Base-by-base conservation (phyloP, 2,329 filamentous ascomycete genomes). In the Neurospora sp. region DNA sequence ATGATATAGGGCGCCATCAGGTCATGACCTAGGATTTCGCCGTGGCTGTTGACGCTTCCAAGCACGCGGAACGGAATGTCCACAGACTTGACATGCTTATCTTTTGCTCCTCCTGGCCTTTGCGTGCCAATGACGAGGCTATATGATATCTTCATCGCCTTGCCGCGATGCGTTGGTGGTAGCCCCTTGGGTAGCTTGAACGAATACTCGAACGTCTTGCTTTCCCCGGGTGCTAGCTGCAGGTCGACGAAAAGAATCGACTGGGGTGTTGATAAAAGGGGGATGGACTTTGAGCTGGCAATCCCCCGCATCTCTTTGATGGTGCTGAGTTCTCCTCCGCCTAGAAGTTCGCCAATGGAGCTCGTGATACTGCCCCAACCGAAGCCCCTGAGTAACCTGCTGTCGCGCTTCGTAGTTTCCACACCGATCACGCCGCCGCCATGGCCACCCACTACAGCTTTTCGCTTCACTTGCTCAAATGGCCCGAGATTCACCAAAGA, bases 191-290 rank as follows among this genome's bases (percentile, higher is more conserved):
- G 96, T 69, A 99, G 82, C 65, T 87, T 90, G 78, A 97, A 97
- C 1, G 88, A 87, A 79, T 97, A 99, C 67, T 91, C 92, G 76
- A 91, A 99, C 66, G 89, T 91, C 75, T 88, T 90, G 79, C 93
- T 96, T 80, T 99, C 93, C 1, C 95, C 96, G 0, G 96, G 94
- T 6, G 87, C 90, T 28, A 99, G 86, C 75, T 91, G 89, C 69
- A 99, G 83, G 79, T 99, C 94, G 68, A 99, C 96, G 79, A 99
- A 99, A 12, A 99, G 82, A 72, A 99, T 92, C 1, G 93, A 97
- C 80, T 98, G 96, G 1, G 95, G 94, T 5, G 95, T 98, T 17
- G 92, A 96, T n/a, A 99, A 85, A 66, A 99, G 83, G 0, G 96
- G 96, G 62, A 99, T 90, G 2, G 92, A 91, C 77, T 93, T 94